Evolutionary conservation across 2,329 filamentous ascomycete species (phyloP).

Genomic region (Colletotrichum musae): DNA sequence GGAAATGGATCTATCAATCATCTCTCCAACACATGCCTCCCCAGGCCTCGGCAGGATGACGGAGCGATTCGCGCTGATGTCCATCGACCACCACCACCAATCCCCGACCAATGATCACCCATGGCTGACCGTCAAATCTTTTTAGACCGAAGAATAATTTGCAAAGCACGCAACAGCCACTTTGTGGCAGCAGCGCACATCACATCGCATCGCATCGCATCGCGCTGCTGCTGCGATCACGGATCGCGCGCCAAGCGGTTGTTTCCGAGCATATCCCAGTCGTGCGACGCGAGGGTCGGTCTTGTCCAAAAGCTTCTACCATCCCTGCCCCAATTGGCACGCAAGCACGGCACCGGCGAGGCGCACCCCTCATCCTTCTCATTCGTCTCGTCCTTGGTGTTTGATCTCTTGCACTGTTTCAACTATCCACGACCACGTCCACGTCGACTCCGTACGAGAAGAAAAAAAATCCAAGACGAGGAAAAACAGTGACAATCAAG

Average conservation of each 20-base stretch:
- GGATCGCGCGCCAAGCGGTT: conserved; percentile 40
- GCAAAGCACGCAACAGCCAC: too few species aligned
- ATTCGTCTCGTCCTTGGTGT: conserved; percentile 32
- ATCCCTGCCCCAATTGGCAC: conserved; percentile 19
- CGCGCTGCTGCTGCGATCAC: conserved; percentile 15
- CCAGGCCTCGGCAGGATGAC: conserved; percentile 28
- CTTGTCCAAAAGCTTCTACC: conserved; percentile 39
- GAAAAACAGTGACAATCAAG: conserved; percentile 5
- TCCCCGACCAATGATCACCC: too few species aligned
- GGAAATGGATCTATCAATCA: neutral
- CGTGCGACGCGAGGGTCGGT: conserved; percentile 39
- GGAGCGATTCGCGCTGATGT: conserved; percentile 18
- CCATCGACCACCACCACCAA: neutral
- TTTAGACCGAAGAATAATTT: too few species aligned
- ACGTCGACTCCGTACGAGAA: neutral
- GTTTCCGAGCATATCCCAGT: conserved; percentile 39
- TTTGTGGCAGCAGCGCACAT: neutral
- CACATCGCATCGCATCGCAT: neutral
- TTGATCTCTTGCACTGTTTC: conserved; percentile 40
- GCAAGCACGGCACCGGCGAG: too few species aligned
- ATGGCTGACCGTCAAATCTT: too few species aligned
- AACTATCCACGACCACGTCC: conserved; percentile 28
- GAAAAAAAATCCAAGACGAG: neutral
- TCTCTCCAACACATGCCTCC: conserved; percentile 20
- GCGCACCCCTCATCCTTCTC: conserved; percentile 12